Conservation (phyloP, 2,329 filamentous ascomycete genomes). For the Elsinoe australis region DNA sequence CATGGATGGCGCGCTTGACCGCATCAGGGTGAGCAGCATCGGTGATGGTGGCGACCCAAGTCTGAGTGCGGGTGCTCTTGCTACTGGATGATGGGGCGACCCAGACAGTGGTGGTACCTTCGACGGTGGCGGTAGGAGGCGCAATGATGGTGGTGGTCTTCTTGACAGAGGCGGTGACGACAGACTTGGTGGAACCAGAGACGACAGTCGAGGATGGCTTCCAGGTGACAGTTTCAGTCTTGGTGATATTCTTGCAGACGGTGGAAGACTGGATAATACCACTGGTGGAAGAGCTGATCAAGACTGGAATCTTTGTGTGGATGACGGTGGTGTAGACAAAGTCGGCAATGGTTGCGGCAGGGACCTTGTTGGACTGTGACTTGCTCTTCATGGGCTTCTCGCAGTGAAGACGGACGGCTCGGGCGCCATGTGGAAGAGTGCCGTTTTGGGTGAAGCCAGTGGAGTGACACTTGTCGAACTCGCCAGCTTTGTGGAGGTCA, state of each 20-base stretch:
- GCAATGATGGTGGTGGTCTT: not conserved
- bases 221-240: not conserved
- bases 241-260: not conserved
- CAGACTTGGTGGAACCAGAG: not conserved
- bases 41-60: not conserved
- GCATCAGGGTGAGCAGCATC: not conserved
- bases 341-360: not conserved
- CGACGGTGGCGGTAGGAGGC: conserved; percentile 4
- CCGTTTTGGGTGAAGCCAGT: not conserved
- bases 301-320: not conserved
- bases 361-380: not conserved
- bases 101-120: conserved; percentile 13
- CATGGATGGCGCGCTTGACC: not conserved
- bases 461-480: conserved; percentile 1
- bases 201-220: not conserved
- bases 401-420: conserved; percentile 3
- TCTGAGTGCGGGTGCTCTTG: not conserved
- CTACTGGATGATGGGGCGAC: not conserved
- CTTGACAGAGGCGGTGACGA: not conserved
- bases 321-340: not conserved
- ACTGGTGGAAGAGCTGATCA: no score
- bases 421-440: not conserved
- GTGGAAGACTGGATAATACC: no score
- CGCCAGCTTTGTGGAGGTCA: not conserved
- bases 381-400: not conserved